A percentile compares a stretch with the other conserved stretches of the same genome.
These are phyloP conservation scores for Starmerella asiatica DNA, from an alignment of 805 yeast genomes.

Conservation along the genomic window DNA sequence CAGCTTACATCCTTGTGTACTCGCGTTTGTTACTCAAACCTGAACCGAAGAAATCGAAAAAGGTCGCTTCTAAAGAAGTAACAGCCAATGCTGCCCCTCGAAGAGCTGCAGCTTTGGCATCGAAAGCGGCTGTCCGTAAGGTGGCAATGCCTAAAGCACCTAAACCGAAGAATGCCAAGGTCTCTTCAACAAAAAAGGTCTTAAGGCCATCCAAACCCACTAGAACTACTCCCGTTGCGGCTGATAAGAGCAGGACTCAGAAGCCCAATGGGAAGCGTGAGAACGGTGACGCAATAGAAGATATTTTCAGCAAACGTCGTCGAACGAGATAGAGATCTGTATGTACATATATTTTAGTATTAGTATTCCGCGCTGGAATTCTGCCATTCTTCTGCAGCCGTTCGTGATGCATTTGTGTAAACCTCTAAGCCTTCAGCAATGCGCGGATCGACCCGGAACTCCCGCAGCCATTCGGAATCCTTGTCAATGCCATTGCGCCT, in stretches of 20 bases:
- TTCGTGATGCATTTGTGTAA: slow-evolving; percentile 10
- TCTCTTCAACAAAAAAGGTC: neutral
- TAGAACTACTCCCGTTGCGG: no score
- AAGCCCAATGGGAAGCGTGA: slow-evolving; percentile 6
- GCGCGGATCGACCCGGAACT: slow-evolving; percentile 55
- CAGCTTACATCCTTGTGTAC: slow-evolving; percentile 83
- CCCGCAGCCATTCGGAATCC: slow-evolving; percentile 79
- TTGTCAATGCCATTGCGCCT: slow-evolving; percentile 58
- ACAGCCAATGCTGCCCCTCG: neutral
- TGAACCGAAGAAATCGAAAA: neutral
- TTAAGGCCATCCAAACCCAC: no score
- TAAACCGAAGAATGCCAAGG: neutral
- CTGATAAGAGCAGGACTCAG: neutral
- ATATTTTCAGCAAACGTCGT: slow-evolving; percentile 18
- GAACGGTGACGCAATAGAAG: slow-evolving; percentile 21
- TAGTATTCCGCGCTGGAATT: neutral
- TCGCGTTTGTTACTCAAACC: slow-evolving; percentile 34
- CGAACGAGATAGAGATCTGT: neutral
- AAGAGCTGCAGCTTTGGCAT: neutral
- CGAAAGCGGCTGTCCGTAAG: neutral
- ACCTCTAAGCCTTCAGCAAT: slow-evolving; percentile 37
- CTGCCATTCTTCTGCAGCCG: neutral
- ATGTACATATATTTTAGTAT: neutral
- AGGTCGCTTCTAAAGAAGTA: neutral
- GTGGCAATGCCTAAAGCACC: neutral